phyloP scores from a whole-genome alignment of 352 stramenopile genomes.

The Globisporangium yorkense region DNA sequence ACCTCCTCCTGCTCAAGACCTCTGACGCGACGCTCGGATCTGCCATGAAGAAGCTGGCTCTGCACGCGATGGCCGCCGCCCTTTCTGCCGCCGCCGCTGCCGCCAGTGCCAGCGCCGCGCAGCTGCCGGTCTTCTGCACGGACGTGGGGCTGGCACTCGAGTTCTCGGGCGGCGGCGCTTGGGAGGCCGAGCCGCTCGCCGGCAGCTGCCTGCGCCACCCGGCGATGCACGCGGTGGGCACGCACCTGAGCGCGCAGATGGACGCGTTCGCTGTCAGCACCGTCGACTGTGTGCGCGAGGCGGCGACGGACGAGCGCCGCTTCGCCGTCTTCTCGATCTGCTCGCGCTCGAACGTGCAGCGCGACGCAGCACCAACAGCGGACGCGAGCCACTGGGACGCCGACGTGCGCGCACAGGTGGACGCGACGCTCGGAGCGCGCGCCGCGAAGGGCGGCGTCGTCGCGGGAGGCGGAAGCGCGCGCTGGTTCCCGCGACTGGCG shows the following conservation, averaged over 20 bases:
- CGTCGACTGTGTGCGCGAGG: conserved; percentile 35
- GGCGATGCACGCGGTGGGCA: conserved; percentile 26
- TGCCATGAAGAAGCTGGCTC: neutral
- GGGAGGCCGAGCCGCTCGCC: conserved; percentile 1
- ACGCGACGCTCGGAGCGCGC: conserved; percentile 3
- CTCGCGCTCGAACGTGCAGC: conserved; percentile 35
- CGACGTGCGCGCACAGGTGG: conserved; percentile 19
- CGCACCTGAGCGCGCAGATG: conserved; percentile 28
- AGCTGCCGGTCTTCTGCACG: conserved; percentile 29
- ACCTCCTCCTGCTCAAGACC: no score
- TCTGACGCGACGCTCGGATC: neutral
- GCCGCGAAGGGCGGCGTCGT: conserved; percentile 12
- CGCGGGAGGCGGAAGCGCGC: conserved; percentile 8
- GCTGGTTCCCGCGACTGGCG: conserved; percentile 23
- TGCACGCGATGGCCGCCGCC: neutral
- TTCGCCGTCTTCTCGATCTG: conserved; percentile 33
- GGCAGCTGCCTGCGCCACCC: conserved; percentile 28
- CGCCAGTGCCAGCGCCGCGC: conserved; percentile 2
- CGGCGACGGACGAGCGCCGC: conserved; percentile 10
- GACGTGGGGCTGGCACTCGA: conserved; percentile 40
- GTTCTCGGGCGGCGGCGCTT: conserved; percentile 19
- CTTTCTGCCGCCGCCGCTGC: neutral
- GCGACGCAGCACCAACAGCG: conserved; percentile 11
- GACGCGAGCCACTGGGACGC: conserved; percentile 21
- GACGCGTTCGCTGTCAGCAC: conserved; percentile 29